These are phyloP conservation scores for Teunomyces stri DNA, from an alignment of 805 yeast genomes.

Conservation along the genomic window DNA sequence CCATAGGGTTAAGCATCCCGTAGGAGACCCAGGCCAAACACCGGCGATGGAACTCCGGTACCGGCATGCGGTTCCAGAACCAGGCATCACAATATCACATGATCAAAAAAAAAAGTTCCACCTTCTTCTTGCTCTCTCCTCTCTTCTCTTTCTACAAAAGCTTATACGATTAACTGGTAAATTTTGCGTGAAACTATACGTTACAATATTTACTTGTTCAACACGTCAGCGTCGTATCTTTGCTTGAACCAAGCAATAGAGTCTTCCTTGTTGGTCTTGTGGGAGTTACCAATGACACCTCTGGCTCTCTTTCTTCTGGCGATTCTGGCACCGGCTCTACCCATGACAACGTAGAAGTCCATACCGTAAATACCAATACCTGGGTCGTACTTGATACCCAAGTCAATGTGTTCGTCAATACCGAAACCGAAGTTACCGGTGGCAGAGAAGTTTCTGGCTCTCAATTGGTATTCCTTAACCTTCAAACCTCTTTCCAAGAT, in stretches of 20 bases:
- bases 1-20: too few relatives aligned
- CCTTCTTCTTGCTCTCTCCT: not conserved
- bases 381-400: constrained; percentile 99
- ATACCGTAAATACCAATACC: constrained; percentile 99
- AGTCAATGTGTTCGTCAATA: constrained; percentile 98
- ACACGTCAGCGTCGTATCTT: constrained; percentile 98
- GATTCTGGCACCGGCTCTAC: constrained; percentile 99
- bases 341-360: constrained; percentile 99
- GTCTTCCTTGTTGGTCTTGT: constrained; percentile 90
- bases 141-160: not conserved
- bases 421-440: constrained; percentile 99
- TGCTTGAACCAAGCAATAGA: constrained; percentile 98
- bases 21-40: not conserved
- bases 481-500: constrained; percentile 99
- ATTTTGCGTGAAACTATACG: not conserved
- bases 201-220: constrained; percentile 58
- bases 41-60: not conserved
- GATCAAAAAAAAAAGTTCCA: not conserved
- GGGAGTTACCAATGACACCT: constrained; percentile 85
- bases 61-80: not conserved
- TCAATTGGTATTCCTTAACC: constrained; percentile 99
- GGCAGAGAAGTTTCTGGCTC: constrained; percentile 90
- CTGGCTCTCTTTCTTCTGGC: constrained; percentile 97
- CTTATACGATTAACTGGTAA: not conserved
- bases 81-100: not conserved